These are phyloP conservation scores for Penicillium brasilianum DNA, from an alignment of 2,329 filamentous ascomycete species.

Conservation along the genomic window DNA sequence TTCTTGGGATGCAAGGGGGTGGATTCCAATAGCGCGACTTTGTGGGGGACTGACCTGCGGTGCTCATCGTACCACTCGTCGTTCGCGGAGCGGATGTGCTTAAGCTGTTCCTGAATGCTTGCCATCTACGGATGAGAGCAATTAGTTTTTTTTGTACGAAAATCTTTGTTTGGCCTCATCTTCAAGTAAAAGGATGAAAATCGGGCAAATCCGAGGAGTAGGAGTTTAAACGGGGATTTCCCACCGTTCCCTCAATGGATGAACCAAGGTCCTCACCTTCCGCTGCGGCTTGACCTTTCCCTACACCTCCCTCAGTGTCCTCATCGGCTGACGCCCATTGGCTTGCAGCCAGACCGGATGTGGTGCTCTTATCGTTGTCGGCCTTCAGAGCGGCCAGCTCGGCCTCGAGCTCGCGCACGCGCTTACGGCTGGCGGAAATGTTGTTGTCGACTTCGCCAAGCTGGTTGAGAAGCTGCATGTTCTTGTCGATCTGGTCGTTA, in stretches of 20 bases:
- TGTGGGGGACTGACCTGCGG: conserved; percentile 39
- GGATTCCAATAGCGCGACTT: background rate
- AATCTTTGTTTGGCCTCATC: conserved; percentile 28
- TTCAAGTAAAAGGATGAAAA: conserved; percentile 40
- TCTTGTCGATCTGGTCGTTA: conserved; percentile 49
- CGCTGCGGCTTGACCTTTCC: conserved; percentile 43
- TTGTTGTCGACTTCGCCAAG: conserved; percentile 46
- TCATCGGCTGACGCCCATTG: conserved; percentile 48
- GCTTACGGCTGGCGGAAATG: conserved; percentile 43
- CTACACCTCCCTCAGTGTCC: conserved; percentile 36
- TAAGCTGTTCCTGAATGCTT: conserved; percentile 54
- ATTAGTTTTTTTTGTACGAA: conserved; percentile 28
- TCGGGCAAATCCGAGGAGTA: conserved; percentile 37
- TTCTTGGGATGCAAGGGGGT: conserved; percentile 5
- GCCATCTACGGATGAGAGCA: conserved; percentile 47
- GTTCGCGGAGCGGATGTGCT: conserved; percentile 51
- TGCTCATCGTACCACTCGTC: conserved; percentile 53
- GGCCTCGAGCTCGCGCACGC: conserved; percentile 46
- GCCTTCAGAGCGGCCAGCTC: conserved; percentile 45
- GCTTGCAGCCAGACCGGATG: conserved; percentile 45
- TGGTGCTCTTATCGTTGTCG: conserved; percentile 37
- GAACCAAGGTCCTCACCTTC: conserved; percentile 55
- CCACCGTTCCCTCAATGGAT: conserved; percentile 56
- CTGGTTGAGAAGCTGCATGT: conserved; percentile 47
- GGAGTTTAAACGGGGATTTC: conserved; percentile 47